Percentiles rank a stretch among this genome's conserved stretches.
These are phyloP conservation scores for Petunia secreta DNA, from an alignment of 257 asterid genomes.

Conservation along the genomic window DNA sequence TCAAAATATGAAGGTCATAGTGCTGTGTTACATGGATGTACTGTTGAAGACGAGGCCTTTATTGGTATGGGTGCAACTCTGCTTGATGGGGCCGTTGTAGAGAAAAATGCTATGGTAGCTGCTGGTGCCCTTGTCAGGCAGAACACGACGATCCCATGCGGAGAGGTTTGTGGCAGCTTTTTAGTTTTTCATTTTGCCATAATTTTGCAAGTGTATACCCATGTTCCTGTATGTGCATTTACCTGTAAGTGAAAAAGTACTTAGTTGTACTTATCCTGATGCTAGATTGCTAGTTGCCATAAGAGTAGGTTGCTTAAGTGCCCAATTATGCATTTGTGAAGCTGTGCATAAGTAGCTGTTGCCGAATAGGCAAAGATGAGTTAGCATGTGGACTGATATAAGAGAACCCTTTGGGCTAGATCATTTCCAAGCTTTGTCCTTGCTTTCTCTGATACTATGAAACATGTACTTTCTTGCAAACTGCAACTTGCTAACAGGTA, in stretches of 20 bases:
- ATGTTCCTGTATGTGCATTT: not conserved
- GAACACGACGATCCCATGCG: constrained; percentile 79
- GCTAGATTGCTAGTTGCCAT: not conserved
- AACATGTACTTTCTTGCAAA: not conserved
- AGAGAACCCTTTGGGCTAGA: not conserved
- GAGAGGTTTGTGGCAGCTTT: constrained; percentile 66
- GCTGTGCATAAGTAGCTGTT: not conserved
- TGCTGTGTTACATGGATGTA: constrained; percentile 91
- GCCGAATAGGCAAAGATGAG: not conserved
- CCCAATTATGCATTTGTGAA: not conserved
- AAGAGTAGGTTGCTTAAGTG: not conserved
- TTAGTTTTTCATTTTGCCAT: constrained; percentile 16
- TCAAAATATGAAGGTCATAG: constrained; percentile 71
- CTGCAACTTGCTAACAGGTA: not conserved
- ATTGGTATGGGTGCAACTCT: constrained; percentile 95
- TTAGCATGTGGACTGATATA: not conserved
- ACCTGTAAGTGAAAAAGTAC: not conserved
- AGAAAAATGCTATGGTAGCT: constrained; percentile 97
- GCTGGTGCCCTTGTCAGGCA: constrained; percentile 99
- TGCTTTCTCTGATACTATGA: not conserved
- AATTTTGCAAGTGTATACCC: not conserved
- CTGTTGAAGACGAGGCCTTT: constrained; percentile 92
- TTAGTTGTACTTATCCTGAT: not conserved
- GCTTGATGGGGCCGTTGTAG: constrained; percentile 94
- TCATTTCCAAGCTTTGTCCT: not conserved